Evolutionary conservation across 345 rosid species (phyloP).

Genomic region (Salix caprea): DNA sequence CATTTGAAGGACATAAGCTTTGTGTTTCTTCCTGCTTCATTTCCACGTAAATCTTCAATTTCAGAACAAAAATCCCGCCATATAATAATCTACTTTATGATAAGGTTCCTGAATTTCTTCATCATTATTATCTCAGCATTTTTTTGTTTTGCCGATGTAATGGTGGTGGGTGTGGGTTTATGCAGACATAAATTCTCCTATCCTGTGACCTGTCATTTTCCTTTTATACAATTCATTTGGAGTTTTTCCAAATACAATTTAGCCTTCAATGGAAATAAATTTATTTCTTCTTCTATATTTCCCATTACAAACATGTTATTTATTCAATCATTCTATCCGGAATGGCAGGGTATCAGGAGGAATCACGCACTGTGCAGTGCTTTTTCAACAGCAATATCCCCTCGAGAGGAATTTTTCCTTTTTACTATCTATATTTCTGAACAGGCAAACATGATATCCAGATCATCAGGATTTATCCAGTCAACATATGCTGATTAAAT

Average conservation of each 20-base stretch:
- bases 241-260: background rate
- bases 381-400: too few species aligned
- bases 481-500: too few species aligned
- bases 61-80: background rate
- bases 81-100: background rate
- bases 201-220: too few species aligned
- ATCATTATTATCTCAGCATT: too few species aligned
- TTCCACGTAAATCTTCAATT: background rate
- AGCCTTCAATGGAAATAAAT: background rate
- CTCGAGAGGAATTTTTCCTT: too few species aligned
- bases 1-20: constrained; percentile 15
- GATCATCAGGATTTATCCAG: background rate
- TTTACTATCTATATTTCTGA: background rate
- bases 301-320: too few species aligned
- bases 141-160: background rate
- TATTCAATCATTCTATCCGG: too few species aligned
- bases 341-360: too few species aligned
- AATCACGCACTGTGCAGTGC: too few species aligned
- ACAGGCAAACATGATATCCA: background rate
- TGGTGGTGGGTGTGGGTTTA: too few species aligned
- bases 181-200: too few species aligned
- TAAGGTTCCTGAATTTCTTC: background rate
- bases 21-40: background rate
- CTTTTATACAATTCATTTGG: background rate
- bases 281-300: too few species aligned